Conservation (phyloP, 345 rosid genomes). For the Atalantia buxifolia region DNA sequence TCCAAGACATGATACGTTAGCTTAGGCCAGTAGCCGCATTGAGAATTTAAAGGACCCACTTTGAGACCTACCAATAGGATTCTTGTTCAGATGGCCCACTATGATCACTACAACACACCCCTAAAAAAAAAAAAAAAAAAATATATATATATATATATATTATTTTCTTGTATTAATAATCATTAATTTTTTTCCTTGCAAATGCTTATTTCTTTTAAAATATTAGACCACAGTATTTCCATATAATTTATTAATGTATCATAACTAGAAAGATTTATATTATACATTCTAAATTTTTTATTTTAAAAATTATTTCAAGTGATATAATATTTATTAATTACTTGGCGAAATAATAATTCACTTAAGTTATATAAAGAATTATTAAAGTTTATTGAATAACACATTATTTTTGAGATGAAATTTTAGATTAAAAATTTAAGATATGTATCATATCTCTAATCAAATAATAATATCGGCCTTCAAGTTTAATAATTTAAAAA, state of each 20-base stretch:
- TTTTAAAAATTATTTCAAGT: not conserved
- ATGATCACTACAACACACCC: slow-evolving; percentile 3
- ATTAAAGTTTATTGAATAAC: no score
- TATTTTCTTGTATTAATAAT: no score
- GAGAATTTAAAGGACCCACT: slow-evolving; percentile 7
- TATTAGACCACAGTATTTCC: accelerated
- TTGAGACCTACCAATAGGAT: slow-evolving; percentile 20
- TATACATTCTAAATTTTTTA: no score
- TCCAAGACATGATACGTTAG: slow-evolving; percentile 26
- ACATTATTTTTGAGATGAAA: no score
- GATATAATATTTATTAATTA: accelerated
- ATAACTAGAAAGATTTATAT: accelerated
- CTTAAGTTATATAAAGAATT: no score
- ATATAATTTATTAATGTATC: no score
- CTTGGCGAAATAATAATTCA: accelerated
- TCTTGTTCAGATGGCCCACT: slow-evolving; percentile 12
- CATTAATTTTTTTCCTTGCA: no score
- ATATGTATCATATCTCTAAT: not conserved
- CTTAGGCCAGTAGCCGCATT: slow-evolving; percentile 19
- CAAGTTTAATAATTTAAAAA: no score
- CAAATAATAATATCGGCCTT: no score
- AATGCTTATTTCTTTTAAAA: no score
- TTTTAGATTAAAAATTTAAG: no score
- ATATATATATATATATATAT: no score
- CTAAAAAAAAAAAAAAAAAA: not conserved